Evolutionary conservation across 148 eudicot species (phyloP).

Genomic region (Drosera capensis): DNA sequence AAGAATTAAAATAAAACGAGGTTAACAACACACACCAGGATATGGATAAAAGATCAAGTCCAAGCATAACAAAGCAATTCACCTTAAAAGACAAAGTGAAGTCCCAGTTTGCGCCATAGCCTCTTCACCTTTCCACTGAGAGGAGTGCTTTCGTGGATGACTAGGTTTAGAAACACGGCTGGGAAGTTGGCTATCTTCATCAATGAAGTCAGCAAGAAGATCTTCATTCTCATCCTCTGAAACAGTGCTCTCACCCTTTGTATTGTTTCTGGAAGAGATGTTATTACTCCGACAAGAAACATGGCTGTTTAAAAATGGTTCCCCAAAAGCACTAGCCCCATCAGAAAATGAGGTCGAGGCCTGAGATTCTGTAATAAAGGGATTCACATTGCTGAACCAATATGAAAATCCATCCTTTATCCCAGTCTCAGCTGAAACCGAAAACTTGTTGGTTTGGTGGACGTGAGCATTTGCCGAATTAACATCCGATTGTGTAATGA

Average conservation of each 20-base stretch:
- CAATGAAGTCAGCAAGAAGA: slow-evolving; percentile 95
- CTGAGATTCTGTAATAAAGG: slow-evolving; percentile 39
- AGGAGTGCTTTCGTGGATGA: slow-evolving; percentile 25
- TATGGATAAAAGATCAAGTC: slow-evolving; percentile 5
- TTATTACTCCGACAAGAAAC: slow-evolving; percentile 8
- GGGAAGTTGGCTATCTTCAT: slow-evolving; percentile 96
- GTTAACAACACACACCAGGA: slow-evolving; percentile 13
- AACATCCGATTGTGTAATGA: slow-evolving; percentile 41
- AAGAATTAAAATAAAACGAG: no score
- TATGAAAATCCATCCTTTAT: slow-evolving; percentile 54
- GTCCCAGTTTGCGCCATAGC: slow-evolving; percentile 76
- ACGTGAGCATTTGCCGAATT: slow-evolving; percentile 20
- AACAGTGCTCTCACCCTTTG: slow-evolving; percentile 27
- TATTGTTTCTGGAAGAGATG: slow-evolving; percentile 16
- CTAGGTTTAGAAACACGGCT: slow-evolving; percentile 56
- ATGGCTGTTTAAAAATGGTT: no score
- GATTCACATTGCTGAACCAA: slow-evolving; percentile 64
- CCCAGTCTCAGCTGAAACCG: slow-evolving; percentile 25
- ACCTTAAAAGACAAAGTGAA: slow-evolving; percentile 87
- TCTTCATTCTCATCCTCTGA: slow-evolving; percentile 96
- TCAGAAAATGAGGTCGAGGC: slow-evolving; percentile 30
- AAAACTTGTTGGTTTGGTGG: slow-evolving; percentile 24
- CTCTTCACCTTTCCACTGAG: slow-evolving; percentile 51
- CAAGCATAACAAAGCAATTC: slow-evolving; percentile 5
- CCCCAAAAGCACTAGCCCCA: slow-evolving; percentile 22